Evolutionary conservation across 371 early-diverging fungal genomes (phyloP).

Genomic region (Saksenaea oblongispora): DNA sequence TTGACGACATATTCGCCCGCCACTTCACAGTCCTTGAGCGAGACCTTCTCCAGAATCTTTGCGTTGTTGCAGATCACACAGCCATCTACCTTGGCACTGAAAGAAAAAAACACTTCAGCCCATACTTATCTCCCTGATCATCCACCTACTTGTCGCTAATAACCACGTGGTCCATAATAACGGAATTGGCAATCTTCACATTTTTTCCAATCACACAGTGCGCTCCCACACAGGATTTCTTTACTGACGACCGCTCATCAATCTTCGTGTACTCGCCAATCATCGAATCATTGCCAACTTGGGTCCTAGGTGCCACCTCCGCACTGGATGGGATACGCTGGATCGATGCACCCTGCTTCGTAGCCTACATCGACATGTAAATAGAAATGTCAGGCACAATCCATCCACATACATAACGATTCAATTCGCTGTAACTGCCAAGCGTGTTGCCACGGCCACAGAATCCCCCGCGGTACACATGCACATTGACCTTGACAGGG

Average conservation of each 20-base stretch:
- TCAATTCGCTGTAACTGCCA: slow-evolving; percentile 83
- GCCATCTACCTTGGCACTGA: slow-evolving; percentile 87
- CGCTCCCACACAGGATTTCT: slow-evolving; percentile 89
- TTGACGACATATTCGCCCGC: slow-evolving; percentile 72
- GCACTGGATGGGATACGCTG: slow-evolving; percentile 64
- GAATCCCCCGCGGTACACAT: slow-evolving; percentile 52
- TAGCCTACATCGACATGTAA: slow-evolving; percentile 35
- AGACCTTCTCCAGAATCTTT: slow-evolving; percentile 73
- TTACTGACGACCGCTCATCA: slow-evolving; percentile 88
- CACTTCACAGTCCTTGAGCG: slow-evolving; percentile 93
- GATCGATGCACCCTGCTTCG: slow-evolving; percentile 57
- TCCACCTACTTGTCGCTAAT: slow-evolving; percentile 77
- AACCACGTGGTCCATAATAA: slow-evolving; percentile 93
- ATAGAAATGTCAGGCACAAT: not conserved
- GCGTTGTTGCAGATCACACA: slow-evolving; percentile 86
- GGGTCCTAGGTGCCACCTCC: slow-evolving; percentile 65
- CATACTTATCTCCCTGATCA: not conserved
- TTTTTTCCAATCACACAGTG: slow-evolving; percentile 93
- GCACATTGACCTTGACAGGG: slow-evolving; percentile 47
- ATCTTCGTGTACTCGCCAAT: slow-evolving; percentile 89
- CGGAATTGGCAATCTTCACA: slow-evolving; percentile 91
- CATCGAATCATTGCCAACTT: slow-evolving; percentile 90
- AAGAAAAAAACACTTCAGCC: slow-evolving; percentile 14
- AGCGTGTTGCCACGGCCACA: slow-evolving; percentile 83
- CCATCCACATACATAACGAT: slow-evolving; percentile 68